Evolutionary conservation across 805 yeast genomes (phyloP), one percentile per base, ranked within the genome.

Genomic region (Jamesozyma rosinii): DNA sequence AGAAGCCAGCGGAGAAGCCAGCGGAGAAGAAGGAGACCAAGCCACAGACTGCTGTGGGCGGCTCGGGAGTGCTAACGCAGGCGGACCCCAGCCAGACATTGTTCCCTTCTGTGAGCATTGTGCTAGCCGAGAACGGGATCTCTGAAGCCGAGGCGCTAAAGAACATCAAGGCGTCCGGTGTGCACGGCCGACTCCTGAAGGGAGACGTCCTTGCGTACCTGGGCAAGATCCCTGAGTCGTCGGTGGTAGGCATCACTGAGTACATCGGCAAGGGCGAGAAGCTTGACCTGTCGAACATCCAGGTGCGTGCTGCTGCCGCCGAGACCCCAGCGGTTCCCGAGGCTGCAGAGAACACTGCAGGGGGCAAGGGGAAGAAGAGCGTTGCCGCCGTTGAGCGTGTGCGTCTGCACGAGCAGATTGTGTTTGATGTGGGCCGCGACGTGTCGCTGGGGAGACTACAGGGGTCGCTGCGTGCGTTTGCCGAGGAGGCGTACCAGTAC

Each of bases 141-240:
- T 74, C 90, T 1, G 65, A 62, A 44, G 81, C 74, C 35, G 90
- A 83, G 21, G 96, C 95, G 2, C 48, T 83, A 18, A 55, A 68
- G 8, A 77, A 81, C 49, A 85, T 90, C 54, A 68, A 75, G 34
- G 94, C 96, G 6, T 72, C 95, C 1, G 98, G 97, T 18, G 94
- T 94, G 24, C 74, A 79, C 44, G 97, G 97, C 9, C 75, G 95
- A 56, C 61, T 90, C 34, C 71, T 90, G 49, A 85, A 83, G 66
- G 97, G 97, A 49, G 98, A 90, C 62, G 90, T 89, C 1, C 71
- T 89, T 50, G 92, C 94, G 0, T 79, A 76, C 58, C 57, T 89
- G 41, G 97, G 97, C 24, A 64, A 74, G 47, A 83, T 89, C 42
- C 64, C 85, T 10, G 54, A 67, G 32, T 78, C 75, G 8, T 65